Evolutionary conservation across 2,329 filamentous ascomycete species (phyloP).

Genomic region (Parastagonospora avenae): DNA sequence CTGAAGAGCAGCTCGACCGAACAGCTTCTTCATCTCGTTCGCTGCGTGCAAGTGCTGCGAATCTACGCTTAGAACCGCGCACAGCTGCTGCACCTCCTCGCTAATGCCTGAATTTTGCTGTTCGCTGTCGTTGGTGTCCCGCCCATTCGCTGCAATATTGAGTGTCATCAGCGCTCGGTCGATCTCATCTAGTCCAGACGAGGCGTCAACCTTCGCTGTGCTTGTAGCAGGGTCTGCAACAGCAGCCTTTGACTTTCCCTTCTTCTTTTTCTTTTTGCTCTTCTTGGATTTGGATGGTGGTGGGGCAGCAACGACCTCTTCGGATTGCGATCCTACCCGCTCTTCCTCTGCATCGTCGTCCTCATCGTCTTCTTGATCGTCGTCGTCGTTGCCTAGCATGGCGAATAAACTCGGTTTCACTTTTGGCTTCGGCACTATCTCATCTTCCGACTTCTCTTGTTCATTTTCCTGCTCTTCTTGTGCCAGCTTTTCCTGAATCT

Average conservation of each 20-base stretch:
- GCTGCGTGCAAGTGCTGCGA: slow-evolving; percentile 78
- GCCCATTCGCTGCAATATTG: slow-evolving; percentile 41
- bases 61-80: slow-evolving; percentile 64
- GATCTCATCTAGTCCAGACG: slow-evolving; percentile 64
- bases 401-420: slow-evolving; percentile 54
- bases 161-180: slow-evolving; percentile 67
- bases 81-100: slow-evolving; percentile 55
- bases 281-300: slow-evolving; percentile 44
- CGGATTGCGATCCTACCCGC: slow-evolving; percentile 41
- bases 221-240: slow-evolving; percentile 26
- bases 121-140: slow-evolving; percentile 19
- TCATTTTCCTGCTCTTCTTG: slow-evolving; percentile 42
- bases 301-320: slow-evolving; percentile 29
- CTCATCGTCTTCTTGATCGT: slow-evolving; percentile 46
- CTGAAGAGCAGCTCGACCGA: slow-evolving; percentile 69
- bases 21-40: slow-evolving; percentile 86
- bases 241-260: slow-evolving; percentile 53
- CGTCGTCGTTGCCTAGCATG: slow-evolving; percentile 50
- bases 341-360: slow-evolving; percentile 42
- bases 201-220: slow-evolving; percentile 24
- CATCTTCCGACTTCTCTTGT: slow-evolving; percentile 48
- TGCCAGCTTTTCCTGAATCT: slow-evolving; percentile 50
- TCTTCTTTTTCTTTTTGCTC: slow-evolving; percentile 67
- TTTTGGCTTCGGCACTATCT: slow-evolving; percentile 30
- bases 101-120: slow-evolving; percentile 28